These are phyloP conservation scores for Neofusicoccum kwambonambiense DNA, from an alignment of 2,329 filamentous ascomycete genomes.

Conservation along the genomic window DNA sequence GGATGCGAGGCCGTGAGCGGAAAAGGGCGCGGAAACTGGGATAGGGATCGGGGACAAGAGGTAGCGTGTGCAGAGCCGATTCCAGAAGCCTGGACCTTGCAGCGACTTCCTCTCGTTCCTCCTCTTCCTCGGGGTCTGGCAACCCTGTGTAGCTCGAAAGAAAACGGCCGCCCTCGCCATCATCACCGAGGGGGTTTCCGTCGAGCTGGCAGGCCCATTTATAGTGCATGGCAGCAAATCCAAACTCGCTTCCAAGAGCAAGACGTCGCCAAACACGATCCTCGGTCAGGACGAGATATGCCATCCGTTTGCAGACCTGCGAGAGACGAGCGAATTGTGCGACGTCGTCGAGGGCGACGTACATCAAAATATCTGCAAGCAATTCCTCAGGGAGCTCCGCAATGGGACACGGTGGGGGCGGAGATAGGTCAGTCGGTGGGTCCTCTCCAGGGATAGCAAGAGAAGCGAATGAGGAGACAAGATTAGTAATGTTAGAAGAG, in stretches of 20 bases:
- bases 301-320: constrained; percentile 81
- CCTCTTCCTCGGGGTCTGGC: constrained; percentile 22
- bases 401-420: constrained; percentile 77
- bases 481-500: constrained; percentile 60
- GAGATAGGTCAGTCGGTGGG: constrained; percentile 69
- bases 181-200: constrained; percentile 45
- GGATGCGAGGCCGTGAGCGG: constrained; percentile 76
- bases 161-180: constrained; percentile 32
- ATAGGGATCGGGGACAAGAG: constrained; percentile 37
- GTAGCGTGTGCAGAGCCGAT: constrained; percentile 31
- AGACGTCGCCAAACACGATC: constrained; percentile 82
- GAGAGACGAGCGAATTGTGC: constrained; percentile 73
- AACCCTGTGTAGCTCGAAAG: constrained; percentile 29
- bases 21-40: constrained; percentile 65
- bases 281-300: constrained; percentile 80
- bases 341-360: constrained; percentile 72
- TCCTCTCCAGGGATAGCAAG: constrained; percentile 67
- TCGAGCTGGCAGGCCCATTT: constrained; percentile 64
- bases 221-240: constrained; percentile 82
- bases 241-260: constrained; percentile 68
- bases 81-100: constrained; percentile 1
- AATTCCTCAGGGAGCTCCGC: constrained; percentile 78
- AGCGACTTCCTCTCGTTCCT: neutral
- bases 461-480: constrained; percentile 73
- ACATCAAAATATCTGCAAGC: constrained; percentile 71